A percentile compares a stretch with the other conserved stretches of the same genome.
phyloP scores from a whole-genome alignment of 495 filamentous ascomycete genomes.

The Hypoxylon trugodes region DNA sequence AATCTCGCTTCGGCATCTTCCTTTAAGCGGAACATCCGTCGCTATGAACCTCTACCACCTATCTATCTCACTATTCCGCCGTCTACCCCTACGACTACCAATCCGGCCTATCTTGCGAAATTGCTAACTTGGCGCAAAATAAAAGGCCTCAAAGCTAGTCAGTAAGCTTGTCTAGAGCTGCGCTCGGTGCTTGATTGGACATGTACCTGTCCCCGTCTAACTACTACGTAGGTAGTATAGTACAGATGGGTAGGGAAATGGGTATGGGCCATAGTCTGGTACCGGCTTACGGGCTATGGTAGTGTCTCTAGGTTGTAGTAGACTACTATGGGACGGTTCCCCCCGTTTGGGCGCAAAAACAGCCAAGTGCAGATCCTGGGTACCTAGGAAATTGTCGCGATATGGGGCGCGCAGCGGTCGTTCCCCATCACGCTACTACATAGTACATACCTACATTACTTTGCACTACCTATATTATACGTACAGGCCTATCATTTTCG shows the following conservation, averaged over 20 bases:
- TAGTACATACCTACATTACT: not conserved
- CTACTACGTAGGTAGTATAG: not conserved
- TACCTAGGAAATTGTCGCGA: conserved; percentile 27
- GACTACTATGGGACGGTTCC: conserved; percentile 9
- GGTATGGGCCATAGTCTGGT: no score
- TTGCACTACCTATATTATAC: conserved; percentile 11
- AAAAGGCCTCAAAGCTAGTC: conserved; percentile 8
- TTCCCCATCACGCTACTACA: conserved; percentile 7
- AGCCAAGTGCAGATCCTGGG: conserved; percentile 34
- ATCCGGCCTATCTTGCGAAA: conserved; percentile 23
- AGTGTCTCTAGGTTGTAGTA: no score
- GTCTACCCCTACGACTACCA: no score
- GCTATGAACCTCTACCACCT: conserved; percentile 14
- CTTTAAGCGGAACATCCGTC: not conserved
- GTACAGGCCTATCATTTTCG: conserved; percentile 11
- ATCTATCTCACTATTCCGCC: no score
- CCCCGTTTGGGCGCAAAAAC: conserved; percentile 32
- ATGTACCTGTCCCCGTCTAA: conserved; percentile 1
- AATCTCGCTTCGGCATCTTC: conserved; percentile 12
- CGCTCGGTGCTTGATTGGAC: conserved; percentile 22
- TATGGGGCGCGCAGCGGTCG: conserved; percentile 19
- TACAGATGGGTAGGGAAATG: not conserved
- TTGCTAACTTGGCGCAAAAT: conserved; percentile 18
- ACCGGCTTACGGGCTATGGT: no score
- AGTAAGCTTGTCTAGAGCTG: conserved; percentile 9